Evolutionary conservation across 2,329 filamentous ascomycete species (phyloP).

Genomic region (Aspergillus sp.): DNA sequence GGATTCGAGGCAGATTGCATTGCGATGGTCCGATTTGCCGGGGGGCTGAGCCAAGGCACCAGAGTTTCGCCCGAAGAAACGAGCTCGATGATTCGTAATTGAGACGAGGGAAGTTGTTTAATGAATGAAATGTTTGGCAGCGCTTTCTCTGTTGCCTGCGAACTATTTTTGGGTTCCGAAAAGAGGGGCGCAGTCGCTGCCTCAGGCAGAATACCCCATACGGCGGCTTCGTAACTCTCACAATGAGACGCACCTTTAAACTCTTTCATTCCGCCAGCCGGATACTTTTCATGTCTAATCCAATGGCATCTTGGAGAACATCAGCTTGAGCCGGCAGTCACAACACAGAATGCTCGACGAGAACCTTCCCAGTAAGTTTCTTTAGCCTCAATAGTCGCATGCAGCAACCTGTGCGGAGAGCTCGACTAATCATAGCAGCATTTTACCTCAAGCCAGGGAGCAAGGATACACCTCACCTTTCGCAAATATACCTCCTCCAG

Average conservation of each 20-base stretch:
- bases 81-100: background rate
- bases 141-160: slow-evolving; percentile 15
- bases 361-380: slow-evolving; percentile 73
- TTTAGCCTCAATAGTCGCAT: background rate
- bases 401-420: slow-evolving; percentile 1
- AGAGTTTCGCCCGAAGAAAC: background rate
- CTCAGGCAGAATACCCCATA: slow-evolving; percentile 6
- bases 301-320: slow-evolving; percentile 19
- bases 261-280: slow-evolving; percentile 5
- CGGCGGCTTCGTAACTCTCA: slow-evolving; percentile 11
- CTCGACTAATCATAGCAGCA: slow-evolving; percentile 42
- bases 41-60: slow-evolving; percentile 16
- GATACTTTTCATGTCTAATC: slow-evolving; percentile 5
- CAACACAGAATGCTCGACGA: slow-evolving; percentile 77
- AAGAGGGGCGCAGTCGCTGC: slow-evolving; percentile 8
- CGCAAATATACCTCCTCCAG: slow-evolving; percentile 57
- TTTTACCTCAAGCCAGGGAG: slow-evolving; percentile 63
- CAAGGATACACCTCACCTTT: slow-evolving; percentile 41
- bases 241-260: slow-evolving; percentile 1
- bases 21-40: slow-evolving; percentile 8
- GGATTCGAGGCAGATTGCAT: slow-evolving; percentile 6
- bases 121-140: background rate
- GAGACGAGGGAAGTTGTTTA: background rate
- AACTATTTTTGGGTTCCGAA: slow-evolving; percentile 15
- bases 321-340: background rate